These are phyloP conservation scores for Puya raimondii DNA, from an alignment of 176 grass and related monocot species.

Conservation along the genomic window DNA sequence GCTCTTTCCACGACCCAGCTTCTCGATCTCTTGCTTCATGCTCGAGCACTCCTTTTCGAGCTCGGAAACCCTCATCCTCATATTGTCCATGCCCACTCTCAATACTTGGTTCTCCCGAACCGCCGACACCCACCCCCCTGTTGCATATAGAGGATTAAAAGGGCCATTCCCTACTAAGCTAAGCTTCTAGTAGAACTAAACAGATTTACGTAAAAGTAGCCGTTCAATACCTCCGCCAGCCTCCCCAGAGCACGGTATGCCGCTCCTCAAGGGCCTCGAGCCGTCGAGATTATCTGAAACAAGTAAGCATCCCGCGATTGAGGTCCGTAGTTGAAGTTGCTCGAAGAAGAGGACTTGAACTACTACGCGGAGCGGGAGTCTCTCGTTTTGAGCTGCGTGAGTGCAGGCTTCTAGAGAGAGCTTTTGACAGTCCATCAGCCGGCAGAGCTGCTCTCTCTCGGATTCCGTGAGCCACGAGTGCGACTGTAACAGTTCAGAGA, in stretches of 20 bases:
- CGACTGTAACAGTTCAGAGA: constrained; percentile 20
- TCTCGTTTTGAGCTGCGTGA: constrained; percentile 93
- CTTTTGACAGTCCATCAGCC: constrained; percentile 77
- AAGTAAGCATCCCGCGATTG: constrained; percentile 48
- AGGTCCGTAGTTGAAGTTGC: constrained; percentile 79
- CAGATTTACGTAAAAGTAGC: too few relatives aligned
- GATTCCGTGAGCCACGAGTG: constrained; percentile 56
- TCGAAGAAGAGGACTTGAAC: constrained; percentile 99
- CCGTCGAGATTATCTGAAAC: too few relatives aligned
- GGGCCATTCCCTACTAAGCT: too few relatives aligned
- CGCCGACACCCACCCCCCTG: constrained; percentile 13
- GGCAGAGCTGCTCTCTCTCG: constrained; percentile 62
- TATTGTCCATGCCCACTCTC: constrained; percentile 80
- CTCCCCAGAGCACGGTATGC: not conserved
- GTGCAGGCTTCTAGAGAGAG: constrained; percentile 94
- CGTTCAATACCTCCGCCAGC: constrained; percentile 7
- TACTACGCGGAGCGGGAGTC: constrained; percentile 80
- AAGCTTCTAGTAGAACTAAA: too few relatives aligned
- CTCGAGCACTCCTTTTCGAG: constrained; percentile 46
- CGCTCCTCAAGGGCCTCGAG: constrained; percentile 10
- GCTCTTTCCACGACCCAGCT: constrained; percentile 38
- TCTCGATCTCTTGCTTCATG: constrained; percentile 67
- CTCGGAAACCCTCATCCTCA: constrained; percentile 44
- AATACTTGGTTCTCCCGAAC: constrained; percentile 54
- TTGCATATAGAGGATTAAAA: too few relatives aligned